Conservation (phyloP, 805 yeast species). For the Pichia cabralensis region DNA sequence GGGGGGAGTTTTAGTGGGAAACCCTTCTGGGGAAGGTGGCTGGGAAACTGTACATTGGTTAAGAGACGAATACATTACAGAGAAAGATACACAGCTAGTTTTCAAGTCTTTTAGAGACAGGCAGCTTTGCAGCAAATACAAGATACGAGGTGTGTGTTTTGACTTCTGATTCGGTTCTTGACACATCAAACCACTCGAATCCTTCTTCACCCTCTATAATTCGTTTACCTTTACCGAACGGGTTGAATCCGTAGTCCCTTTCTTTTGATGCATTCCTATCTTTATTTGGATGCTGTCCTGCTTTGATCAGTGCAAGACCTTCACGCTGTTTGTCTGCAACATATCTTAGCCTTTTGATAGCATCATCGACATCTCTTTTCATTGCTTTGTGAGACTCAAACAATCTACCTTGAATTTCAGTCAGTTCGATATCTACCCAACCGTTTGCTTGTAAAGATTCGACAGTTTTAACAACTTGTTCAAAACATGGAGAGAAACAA, state of each 20-base stretch:
- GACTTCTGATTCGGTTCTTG: conserved; percentile 73
- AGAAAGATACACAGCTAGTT: no score
- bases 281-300: conserved; percentile 10
- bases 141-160: conserved; percentile 91
- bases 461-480: conserved; percentile 86
- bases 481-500: conserved; percentile 96
- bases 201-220: conserved; percentile 79
- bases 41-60: no score
- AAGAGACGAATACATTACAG: no score
- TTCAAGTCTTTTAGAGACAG: no score
- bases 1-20: neutral
- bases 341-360: conserved; percentile 68
- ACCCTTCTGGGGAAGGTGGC: no score
- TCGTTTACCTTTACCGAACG: conserved; percentile 85
- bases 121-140: conserved; percentile 63
- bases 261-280: conserved; percentile 12
- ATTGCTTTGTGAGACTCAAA: conserved; percentile 85
- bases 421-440: conserved; percentile 85
- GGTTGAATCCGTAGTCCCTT: conserved; percentile 56
- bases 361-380: conserved; percentile 75
- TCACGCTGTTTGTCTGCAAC: conserved; percentile 62
- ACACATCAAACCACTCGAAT: conserved; percentile 76
- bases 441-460: conserved; percentile 64
- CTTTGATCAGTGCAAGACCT: conserved; percentile 41
- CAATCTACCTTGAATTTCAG: conserved; percentile 73